Percentiles rank a stretch among this genome's conserved stretches.
These are phyloP conservation scores for Vararia minispora DNA, from an alignment of 768 basidiomycete genomes.

Conservation along the genomic window DNA sequence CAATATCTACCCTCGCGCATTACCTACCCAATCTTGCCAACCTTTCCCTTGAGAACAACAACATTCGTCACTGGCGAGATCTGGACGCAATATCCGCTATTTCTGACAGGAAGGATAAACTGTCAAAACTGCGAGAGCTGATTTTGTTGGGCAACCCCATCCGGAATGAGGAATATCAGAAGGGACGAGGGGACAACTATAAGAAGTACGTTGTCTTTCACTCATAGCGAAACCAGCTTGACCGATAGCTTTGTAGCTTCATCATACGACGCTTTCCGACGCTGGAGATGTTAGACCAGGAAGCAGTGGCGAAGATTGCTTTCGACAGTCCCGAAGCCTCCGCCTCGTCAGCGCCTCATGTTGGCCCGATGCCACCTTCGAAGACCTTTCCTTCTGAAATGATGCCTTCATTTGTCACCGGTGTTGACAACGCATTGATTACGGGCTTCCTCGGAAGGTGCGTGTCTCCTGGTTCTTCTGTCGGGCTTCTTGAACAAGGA, in stretches of 20 bases:
- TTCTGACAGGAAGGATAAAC: conserved; percentile 44
- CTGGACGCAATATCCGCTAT: conserved; percentile 55
- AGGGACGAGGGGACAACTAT: conserved; percentile 51
- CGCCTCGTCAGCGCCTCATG: conserved; percentile 24
- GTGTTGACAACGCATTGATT: conserved; percentile 57
- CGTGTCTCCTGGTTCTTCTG: conserved; percentile 17
- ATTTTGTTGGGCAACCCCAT: conserved; percentile 71
- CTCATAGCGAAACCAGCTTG: conserved; percentile 1
- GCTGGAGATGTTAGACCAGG: conserved; percentile 75
- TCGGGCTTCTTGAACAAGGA: not conserved
- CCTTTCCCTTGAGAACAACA: conserved; percentile 72
- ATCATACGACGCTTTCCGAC: conserved; percentile 72
- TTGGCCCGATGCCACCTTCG: conserved; percentile 35
- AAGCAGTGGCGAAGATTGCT: conserved; percentile 65
- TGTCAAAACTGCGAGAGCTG: conserved; percentile 58
- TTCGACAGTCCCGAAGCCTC: conserved; percentile 63
- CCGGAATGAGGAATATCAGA: conserved; percentile 44
- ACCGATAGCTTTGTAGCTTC: conserved; percentile 41
- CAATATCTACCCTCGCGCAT: conserved; percentile 50
- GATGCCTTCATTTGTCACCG: conserved; percentile 62
- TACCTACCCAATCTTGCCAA: conserved; percentile 75
- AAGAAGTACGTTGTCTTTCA: conserved; percentile 39
- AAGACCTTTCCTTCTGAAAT: conserved; percentile 74
- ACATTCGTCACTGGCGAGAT: conserved; percentile 58
- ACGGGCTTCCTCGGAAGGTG: conserved; percentile 72